These are phyloP conservation scores for Magnusiomyces tetraspermus DNA, from an alignment of 1,139 yeast genomes.

Conservation along the genomic window DNA sequence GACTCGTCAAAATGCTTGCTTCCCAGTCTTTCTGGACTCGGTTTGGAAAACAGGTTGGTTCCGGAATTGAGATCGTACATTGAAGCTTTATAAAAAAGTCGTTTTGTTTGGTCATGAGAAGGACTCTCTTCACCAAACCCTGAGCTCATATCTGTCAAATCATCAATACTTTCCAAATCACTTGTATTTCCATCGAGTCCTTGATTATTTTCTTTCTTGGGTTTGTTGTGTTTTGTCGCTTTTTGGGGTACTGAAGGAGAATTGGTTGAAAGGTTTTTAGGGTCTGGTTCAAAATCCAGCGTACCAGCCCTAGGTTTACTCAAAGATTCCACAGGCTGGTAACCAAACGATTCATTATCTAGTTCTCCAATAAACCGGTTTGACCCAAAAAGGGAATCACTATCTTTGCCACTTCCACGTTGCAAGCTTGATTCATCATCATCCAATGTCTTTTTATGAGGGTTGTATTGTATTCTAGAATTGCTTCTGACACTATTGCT, in stretches of 20 bases:
- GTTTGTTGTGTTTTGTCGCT: background rate
- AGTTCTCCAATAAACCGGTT: background rate
- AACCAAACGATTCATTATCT: background rate
- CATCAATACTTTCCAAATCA: background rate
- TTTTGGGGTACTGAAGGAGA: background rate
- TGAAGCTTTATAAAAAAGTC: background rate
- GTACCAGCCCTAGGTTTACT: too few species aligned
- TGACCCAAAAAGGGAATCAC: background rate
- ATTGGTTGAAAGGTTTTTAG: background rate
- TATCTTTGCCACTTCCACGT: background rate
- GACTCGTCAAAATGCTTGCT: too few species aligned
- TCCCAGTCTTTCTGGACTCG: background rate
- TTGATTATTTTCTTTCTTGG: conserved; percentile 30
- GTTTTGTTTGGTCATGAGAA: background rate
- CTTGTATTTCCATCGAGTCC: background rate
- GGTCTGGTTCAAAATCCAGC: background rate
- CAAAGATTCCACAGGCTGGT: too few species aligned
- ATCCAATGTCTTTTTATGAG: too few species aligned
- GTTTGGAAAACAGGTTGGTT: background rate
- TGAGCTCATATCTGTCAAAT: background rate
- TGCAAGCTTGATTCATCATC: too few species aligned
- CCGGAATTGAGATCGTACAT: background rate
- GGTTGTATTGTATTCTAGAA: too few species aligned
- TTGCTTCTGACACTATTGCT: too few species aligned
- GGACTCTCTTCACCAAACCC: background rate